These are phyloP conservation scores for Biancaea sappan DNA, from an alignment of 306 rosid species.

Conservation along the genomic window DNA sequence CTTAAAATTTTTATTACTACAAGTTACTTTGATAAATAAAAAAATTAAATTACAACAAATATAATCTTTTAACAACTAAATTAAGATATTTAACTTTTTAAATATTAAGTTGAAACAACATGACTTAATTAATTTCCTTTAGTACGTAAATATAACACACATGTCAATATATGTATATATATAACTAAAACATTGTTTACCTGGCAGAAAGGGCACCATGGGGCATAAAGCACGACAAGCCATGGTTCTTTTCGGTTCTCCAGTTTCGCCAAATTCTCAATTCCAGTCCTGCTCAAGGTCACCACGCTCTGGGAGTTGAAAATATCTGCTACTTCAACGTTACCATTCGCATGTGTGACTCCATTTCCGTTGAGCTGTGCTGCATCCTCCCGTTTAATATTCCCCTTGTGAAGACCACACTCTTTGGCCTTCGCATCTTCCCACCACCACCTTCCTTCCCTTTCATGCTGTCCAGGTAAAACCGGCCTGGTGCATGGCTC, in stretches of 20 bases:
- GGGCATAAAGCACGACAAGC: constrained; percentile 89
- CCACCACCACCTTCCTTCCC: constrained; percentile 99
- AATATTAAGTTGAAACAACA: too few species aligned
- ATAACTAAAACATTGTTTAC: constrained; percentile 26
- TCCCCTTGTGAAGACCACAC: constrained; percentile 94
- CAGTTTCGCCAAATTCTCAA: constrained; percentile 71
- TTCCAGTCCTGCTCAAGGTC: constrained; percentile 65
- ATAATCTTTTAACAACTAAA: too few species aligned
- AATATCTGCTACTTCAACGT: constrained; percentile 54
- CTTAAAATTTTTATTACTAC: too few species aligned
- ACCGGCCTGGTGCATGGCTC: constrained; percentile 96
- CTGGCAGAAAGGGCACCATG: constrained; percentile 96
- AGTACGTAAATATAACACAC: too few species aligned
- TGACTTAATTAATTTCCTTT: too few species aligned
- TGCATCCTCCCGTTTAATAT: constrained; percentile 57
- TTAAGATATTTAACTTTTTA: too few species aligned
- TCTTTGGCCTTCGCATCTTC: constrained; percentile 95
- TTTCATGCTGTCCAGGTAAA: constrained; percentile 90
- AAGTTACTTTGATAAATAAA: too few species aligned
- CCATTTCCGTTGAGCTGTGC: constrained; percentile 49
- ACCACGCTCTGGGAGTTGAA: constrained; percentile 61
- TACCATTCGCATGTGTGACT: constrained; percentile 40
- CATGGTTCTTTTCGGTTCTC: constrained; percentile 70
- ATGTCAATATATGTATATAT: too few species aligned
- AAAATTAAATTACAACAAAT: too few species aligned